Evolutionary conservation across 139 green algal genomes (phyloP).

Genomic region (Nannochloris sp.): DNA sequence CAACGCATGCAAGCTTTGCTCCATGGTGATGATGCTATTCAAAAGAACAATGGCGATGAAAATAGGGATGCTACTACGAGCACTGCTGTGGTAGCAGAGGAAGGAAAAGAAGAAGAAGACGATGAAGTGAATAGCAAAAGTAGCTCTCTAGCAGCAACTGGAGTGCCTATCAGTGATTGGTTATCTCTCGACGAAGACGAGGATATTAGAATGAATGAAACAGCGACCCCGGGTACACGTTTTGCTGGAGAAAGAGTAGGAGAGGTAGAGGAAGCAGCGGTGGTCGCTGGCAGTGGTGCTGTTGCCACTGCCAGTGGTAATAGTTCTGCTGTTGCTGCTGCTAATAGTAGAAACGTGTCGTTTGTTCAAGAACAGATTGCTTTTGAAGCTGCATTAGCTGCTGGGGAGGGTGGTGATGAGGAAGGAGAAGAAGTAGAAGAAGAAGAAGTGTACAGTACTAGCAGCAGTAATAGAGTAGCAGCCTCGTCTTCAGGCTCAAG

Average conservation of each 20-base stretch:
- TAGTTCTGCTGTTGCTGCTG: not conserved
- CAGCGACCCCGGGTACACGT: too few species aligned
- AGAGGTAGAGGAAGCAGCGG: too few species aligned
- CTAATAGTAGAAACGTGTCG: too few species aligned
- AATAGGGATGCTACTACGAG: not conserved
- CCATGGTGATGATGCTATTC: not conserved
- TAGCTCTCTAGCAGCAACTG: not conserved
- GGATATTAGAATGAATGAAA: too few species aligned
- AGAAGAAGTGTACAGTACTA: too few species aligned
- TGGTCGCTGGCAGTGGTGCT: not conserved
- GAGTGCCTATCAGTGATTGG: slow-evolving; percentile 10
- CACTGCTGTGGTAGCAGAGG: too few species aligned
- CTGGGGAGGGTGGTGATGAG: not conserved
- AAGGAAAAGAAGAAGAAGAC: too few species aligned
- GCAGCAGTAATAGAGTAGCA: too few species aligned
- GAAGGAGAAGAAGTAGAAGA: too few species aligned
- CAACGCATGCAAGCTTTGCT: slow-evolving; percentile 27
- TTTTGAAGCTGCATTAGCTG: slow-evolving; percentile 6
- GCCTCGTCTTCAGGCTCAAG: too few species aligned
- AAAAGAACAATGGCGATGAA: not conserved
- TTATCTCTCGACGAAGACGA: not conserved
- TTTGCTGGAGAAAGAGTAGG: too few species aligned
- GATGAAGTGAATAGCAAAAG: not conserved
- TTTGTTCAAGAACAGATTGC: slow-evolving; percentile 12
- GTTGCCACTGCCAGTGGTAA: not conserved